These are phyloP conservation scores for Fraxinus floribunda DNA, from an alignment of 305 asterid species.

Conservation along the genomic window DNA sequence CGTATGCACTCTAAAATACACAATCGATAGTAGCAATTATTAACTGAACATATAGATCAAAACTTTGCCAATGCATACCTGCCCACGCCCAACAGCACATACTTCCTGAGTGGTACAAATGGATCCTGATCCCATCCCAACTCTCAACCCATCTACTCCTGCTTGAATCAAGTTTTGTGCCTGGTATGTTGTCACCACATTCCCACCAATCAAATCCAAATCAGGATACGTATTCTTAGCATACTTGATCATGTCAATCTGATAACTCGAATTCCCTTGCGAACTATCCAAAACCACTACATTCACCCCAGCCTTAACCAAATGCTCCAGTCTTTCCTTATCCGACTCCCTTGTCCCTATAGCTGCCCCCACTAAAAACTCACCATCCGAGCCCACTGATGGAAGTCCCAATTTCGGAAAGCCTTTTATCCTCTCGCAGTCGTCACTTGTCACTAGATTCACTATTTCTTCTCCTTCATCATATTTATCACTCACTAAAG, in stretches of 20 bases:
- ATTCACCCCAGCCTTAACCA: constrained; percentile 81
- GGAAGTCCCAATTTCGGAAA: constrained; percentile 84
- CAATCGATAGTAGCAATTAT: neutral
- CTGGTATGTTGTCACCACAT: constrained; percentile 77
- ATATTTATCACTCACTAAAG: constrained; percentile 45
- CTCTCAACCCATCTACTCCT: constrained; percentile 90
- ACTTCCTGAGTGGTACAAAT: constrained; percentile 98
- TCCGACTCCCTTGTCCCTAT: constrained; percentile 88
- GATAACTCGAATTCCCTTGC: constrained; percentile 85
- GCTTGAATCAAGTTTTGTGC: constrained; percentile 90
- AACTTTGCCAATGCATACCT: constrained; percentile 41
- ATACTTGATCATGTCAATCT: constrained; percentile 83
- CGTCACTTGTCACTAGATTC: constrained; percentile 54
- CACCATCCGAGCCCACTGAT: constrained; percentile 62
- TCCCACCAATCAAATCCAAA: constrained; percentile 86
- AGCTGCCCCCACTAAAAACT: constrained; percentile 82
- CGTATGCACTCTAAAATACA: neutral
- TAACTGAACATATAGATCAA: neutral
- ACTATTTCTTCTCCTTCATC: constrained; percentile 54
- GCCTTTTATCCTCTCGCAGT: constrained; percentile 56
- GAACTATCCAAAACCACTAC: constrained; percentile 86
- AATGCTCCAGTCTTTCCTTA: constrained; percentile 78
- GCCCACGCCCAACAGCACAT: constrained; percentile 98
- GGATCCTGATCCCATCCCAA: constrained; percentile 99
- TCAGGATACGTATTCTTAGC: constrained; percentile 66